Conservation (phyloP, 2,329 filamentous ascomycete genomes). For the Sclerotinia glacialis region DNA sequence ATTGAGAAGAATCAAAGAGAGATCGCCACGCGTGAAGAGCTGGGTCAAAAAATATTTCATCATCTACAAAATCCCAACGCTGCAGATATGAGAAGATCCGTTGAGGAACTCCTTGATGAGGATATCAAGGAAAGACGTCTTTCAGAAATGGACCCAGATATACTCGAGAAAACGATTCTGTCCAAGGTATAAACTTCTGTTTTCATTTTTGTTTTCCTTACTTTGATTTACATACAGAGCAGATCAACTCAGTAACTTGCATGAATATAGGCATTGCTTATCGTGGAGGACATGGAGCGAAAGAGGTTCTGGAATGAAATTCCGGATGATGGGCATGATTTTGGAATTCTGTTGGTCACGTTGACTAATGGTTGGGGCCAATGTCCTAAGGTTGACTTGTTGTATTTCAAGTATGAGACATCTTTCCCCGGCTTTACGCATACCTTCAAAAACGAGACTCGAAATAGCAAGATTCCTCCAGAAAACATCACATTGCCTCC, state of each 20-base stretch:
- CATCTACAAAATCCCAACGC: background rate
- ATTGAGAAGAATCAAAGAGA: background rate
- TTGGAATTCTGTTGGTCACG: background rate
- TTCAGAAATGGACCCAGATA: background rate
- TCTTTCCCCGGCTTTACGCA: constrained; percentile 24
- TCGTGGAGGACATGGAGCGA: background rate
- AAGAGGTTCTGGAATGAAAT: background rate
- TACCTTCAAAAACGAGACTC: constrained; percentile 28
- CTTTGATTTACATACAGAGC: background rate
- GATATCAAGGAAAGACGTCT: background rate
- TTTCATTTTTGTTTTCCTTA: background rate
- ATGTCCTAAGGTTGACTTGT: background rate
- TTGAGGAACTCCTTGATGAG: background rate
- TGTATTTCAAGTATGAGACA: constrained; percentile 25
- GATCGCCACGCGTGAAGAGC: background rate
- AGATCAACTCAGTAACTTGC: background rate
- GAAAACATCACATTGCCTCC: background rate
- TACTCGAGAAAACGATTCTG: background rate
- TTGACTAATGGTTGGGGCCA: constrained; percentile 17
- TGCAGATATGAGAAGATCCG: background rate
- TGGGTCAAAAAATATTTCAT: background rate
- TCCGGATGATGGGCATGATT: background rate
- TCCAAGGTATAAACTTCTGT: background rate
- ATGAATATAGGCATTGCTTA: background rate
- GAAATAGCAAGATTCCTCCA: constrained; percentile 28